Conservation (phyloP, 306 rosid genomes). For the Hippophae rhamnoides region DNA sequence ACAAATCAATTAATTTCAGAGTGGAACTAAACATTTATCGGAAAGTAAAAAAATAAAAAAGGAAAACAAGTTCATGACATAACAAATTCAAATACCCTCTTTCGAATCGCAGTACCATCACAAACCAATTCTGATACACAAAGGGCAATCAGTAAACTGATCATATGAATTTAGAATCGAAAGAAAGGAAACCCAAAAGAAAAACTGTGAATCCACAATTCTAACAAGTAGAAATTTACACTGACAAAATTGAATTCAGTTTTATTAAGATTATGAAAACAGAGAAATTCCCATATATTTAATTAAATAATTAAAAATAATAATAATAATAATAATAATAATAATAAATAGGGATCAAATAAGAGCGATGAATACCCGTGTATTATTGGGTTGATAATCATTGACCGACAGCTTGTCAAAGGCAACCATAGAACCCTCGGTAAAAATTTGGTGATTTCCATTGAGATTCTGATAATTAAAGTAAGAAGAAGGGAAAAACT, state of each 20-base stretch:
- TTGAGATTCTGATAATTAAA: conserved; percentile 25
- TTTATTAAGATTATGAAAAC: conserved; percentile 11
- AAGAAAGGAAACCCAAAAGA: background rate
- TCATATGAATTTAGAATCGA: no score
- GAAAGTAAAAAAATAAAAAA: background rate
- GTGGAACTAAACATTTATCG: no score
- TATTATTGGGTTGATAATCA: conserved; percentile 42
- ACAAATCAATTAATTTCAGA: no score
- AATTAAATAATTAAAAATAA: background rate
- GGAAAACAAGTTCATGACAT: background rate
- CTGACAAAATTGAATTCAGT: background rate
- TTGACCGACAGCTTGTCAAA: conserved; percentile 33
- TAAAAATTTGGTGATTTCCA: conserved; percentile 38
- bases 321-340: background rate
- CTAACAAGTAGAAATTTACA: no score
- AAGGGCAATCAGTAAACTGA: background rate
- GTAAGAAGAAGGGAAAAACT: conserved; percentile 67
- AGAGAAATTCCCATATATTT: background rate
- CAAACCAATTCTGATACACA: conserved; percentile 1
- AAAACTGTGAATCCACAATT: no score
- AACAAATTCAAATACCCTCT: background rate
- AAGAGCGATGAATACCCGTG: conserved; percentile 50
- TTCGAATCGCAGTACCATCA: background rate
- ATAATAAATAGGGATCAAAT: conserved; percentile 20
- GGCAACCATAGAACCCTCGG: conserved; percentile 30